Evolutionary conservation across 805 yeast genomes (phyloP).

Genomic region (Yarrowia yakushimensis): DNA sequence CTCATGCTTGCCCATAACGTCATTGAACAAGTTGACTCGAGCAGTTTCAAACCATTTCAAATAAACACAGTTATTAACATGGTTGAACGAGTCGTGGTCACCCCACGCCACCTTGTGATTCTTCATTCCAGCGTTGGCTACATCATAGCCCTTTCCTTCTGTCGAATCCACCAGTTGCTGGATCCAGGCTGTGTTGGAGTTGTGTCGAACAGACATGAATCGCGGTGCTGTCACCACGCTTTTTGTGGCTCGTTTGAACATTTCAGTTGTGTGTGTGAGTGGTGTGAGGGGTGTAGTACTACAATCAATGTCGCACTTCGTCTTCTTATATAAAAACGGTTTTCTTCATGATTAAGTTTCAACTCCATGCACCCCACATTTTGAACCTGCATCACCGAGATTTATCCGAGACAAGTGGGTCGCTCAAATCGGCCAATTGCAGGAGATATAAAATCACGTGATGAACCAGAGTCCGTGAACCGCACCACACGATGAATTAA

Average conservation of each 20-base stretch:
- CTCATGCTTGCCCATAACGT: constrained; percentile 25
- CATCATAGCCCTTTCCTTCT: constrained; percentile 32
- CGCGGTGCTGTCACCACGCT: neutral
- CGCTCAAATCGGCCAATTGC: too few species aligned
- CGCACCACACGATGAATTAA: too few species aligned
- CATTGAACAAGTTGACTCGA: constrained; percentile 33
- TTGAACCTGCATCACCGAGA: too few species aligned
- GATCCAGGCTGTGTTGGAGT: constrained; percentile 29
- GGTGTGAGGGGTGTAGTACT: too few species aligned
- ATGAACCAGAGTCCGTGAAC: too few species aligned
- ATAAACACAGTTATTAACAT: constrained; percentile 38
- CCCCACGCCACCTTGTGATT: constrained; percentile 35
- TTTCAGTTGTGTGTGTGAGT: neutral
- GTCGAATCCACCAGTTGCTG: constrained; percentile 29
- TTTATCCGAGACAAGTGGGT: too few species aligned
- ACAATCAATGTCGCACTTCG: too few species aligned
- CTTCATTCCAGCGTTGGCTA: constrained; percentile 29
- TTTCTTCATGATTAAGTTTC: too few species aligned
- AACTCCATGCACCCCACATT: too few species aligned
- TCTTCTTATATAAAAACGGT: too few species aligned
- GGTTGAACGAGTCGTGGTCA: constrained; percentile 35
- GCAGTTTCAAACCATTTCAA: constrained; percentile 38
- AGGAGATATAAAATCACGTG: too few species aligned
- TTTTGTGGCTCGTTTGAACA: neutral
- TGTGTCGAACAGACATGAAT: neutral